A percentile compares a stretch with the other conserved stretches of the same genome.
These are phyloP conservation scores for Cyclotella cryptica DNA, from an alignment of 108 stramenopile species.

Conservation along the genomic window DNA sequence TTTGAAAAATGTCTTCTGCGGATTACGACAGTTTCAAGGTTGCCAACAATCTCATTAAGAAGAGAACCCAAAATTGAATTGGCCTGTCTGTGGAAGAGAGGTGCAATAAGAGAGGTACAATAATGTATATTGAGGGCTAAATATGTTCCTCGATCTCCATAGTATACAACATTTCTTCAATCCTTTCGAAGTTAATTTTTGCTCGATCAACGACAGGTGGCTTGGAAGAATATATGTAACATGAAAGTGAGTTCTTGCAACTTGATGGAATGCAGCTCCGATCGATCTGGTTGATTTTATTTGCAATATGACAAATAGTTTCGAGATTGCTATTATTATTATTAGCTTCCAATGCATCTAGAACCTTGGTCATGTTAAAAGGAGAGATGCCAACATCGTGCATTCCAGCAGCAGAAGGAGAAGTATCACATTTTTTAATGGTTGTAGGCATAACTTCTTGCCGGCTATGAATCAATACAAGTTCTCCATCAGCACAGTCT, in stretches of 20 bases:
- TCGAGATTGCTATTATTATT: background rate
- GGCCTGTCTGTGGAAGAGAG: background rate
- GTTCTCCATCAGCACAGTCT: conserved; percentile 8
- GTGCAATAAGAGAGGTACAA: background rate
- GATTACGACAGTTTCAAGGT: conserved; percentile 8
- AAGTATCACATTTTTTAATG: background rate
- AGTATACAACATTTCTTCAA: conserved; percentile 14
- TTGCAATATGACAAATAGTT: background rate
- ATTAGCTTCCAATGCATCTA: background rate
- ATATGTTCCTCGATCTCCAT: conserved; percentile 17
- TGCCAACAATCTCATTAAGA: background rate
- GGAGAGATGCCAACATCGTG: background rate
- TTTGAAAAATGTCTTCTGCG: conserved; percentile 10
- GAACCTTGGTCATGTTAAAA: conserved; percentile 3
- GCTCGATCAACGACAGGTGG: background rate
- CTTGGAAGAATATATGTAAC: background rate
- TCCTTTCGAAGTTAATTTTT: background rate
- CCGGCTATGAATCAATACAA: conserved; percentile 3
- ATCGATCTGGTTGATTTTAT: too few relatives aligned
- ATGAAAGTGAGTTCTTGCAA: background rate
- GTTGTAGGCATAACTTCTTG: background rate
- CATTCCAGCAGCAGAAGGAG: background rate
- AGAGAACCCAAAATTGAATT: conserved; percentile 4
- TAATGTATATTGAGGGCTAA: background rate
- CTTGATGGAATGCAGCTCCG: background rate